Conservation (phyloP, 257 asterid genomes). For the Lavandula angustifolia region DNA sequence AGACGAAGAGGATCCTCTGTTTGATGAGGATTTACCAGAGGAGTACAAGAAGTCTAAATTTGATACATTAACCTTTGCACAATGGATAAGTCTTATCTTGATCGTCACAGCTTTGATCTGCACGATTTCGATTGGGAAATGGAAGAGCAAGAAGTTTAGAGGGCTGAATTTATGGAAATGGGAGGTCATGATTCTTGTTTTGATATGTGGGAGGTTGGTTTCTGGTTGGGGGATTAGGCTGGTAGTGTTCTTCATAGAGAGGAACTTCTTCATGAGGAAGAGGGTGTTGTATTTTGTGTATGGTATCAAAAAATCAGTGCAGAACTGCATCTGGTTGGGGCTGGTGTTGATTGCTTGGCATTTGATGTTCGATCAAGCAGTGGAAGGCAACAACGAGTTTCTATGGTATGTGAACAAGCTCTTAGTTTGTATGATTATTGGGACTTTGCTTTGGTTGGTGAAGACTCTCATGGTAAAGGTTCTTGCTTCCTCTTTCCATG, state of each 20-base stretch:
- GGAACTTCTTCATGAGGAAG: slow-evolving; percentile 79
- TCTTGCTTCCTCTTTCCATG: slow-evolving; percentile 93
- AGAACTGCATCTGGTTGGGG: slow-evolving; percentile 89
- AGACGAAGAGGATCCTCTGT: slow-evolving; percentile 72
- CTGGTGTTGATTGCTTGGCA: slow-evolving; percentile 85
- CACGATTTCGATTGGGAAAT: slow-evolving; percentile 40
- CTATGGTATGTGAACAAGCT: slow-evolving; percentile 57
- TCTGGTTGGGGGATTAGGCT: slow-evolving; percentile 80
- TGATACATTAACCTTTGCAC: slow-evolving; percentile 47
- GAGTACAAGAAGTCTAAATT: slow-evolving; percentile 49
- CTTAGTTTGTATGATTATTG: slow-evolving; percentile 76
- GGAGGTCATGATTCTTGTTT: slow-evolving; percentile 72
- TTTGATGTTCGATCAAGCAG: slow-evolving; percentile 59
- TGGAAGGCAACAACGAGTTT: slow-evolving; percentile 54
- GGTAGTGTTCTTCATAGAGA: slow-evolving; percentile 64
- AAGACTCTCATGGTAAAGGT: slow-evolving; percentile 95
- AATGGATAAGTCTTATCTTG: slow-evolving; percentile 66
- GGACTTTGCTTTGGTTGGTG: slow-evolving; percentile 68
- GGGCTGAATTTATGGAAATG: slow-evolving; percentile 80
- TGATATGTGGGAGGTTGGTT: slow-evolving; percentile 81
- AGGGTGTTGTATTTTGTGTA: slow-evolving; percentile 79
- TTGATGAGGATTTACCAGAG: slow-evolving; percentile 72
- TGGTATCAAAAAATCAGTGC: slow-evolving; percentile 76
- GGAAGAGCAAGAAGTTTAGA: slow-evolving; percentile 44
- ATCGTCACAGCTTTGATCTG: slow-evolving; percentile 47